Conservation (phyloP, 1,284 basidiomycete genomes). For the Cystobasidium slooffiae region DNA sequence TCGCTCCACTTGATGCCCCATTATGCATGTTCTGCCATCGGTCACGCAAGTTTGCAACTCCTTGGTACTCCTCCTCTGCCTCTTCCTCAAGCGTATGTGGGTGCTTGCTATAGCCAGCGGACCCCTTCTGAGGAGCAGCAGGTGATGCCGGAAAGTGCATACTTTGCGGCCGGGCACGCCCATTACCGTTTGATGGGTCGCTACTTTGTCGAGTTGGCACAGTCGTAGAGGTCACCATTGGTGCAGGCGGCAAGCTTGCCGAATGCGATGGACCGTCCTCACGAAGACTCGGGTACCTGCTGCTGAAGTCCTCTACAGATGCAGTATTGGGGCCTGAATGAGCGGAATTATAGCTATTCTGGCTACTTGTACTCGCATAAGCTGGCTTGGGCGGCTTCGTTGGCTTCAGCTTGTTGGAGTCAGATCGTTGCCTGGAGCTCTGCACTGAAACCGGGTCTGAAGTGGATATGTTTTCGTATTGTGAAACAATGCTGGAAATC, state of each 20-base stretch:
- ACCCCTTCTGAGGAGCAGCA: not conserved
- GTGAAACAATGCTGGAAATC: slow-evolving; percentile 50
- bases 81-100: not conserved
- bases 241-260: not conserved
- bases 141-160: slow-evolving; percentile 13
- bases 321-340: not conserved
- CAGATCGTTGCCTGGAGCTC: not conserved
- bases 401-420: not conserved
- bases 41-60: slow-evolving; percentile 41
- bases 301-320: slow-evolving; percentile 23
- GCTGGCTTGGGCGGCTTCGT: slow-evolving; percentile 36
- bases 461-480: slow-evolving; percentile 47
- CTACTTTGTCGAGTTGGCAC: not conserved
- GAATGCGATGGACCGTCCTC: too few relatives aligned
- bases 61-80: slow-evolving; percentile 34
- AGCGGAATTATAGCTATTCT: not conserved
- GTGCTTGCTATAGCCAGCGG: not conserved
- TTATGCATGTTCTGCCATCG: slow-evolving; percentile 42
- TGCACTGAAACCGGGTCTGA: not conserved
- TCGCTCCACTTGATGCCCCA: not conserved
- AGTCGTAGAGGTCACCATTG: not conserved
- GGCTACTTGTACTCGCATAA: not conserved
- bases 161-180: slow-evolving; percentile 17
- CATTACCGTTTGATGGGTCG: not conserved
- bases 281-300: too few relatives aligned